These are phyloP conservation scores for Lactarius sp. DNA, from an alignment of 768 basidiomycete genomes.

Conservation along the genomic window DNA sequence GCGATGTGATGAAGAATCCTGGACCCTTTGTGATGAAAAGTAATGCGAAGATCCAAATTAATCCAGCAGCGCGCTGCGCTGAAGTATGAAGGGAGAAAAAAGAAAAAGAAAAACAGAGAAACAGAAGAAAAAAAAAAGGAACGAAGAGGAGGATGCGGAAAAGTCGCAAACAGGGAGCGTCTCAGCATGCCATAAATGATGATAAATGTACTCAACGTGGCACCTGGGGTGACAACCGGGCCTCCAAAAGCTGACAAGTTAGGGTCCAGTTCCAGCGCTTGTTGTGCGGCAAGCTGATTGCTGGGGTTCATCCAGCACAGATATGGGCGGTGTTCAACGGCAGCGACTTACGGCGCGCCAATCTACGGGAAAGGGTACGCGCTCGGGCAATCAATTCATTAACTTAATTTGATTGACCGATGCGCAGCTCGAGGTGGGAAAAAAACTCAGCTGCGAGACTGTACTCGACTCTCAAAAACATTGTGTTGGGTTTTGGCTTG, in stretches of 20 bases:
- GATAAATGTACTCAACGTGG: not conserved
- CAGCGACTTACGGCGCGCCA: no score
- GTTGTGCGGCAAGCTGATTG: not conserved
- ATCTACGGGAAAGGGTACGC: no score
- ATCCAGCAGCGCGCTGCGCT: slow-evolving; percentile 21
- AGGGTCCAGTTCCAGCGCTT: no score
- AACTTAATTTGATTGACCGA: no score
- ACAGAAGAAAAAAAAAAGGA: not conserved
- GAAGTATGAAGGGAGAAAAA: not conserved
- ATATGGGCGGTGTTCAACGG: no score
- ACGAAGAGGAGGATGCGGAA: not conserved
- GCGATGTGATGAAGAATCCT: slow-evolving; percentile 7
- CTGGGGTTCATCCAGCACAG: not conserved
- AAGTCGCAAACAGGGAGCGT: not conserved
- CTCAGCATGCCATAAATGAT: no score
- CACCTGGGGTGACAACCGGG: not conserved
- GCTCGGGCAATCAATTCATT: not conserved
- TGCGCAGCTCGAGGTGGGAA: no score
- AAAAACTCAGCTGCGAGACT: no score
- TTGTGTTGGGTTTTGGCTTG: no score
- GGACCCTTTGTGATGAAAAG: not conserved
- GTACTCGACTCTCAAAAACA: no score
- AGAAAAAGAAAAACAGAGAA: not conserved
- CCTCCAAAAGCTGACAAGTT: not conserved
- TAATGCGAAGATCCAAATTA: not conserved